phyloP scores from a whole-genome alignment of 2,329 filamentous ascomycete genomes.

The Pseudogymnoascus sp. region DNA sequence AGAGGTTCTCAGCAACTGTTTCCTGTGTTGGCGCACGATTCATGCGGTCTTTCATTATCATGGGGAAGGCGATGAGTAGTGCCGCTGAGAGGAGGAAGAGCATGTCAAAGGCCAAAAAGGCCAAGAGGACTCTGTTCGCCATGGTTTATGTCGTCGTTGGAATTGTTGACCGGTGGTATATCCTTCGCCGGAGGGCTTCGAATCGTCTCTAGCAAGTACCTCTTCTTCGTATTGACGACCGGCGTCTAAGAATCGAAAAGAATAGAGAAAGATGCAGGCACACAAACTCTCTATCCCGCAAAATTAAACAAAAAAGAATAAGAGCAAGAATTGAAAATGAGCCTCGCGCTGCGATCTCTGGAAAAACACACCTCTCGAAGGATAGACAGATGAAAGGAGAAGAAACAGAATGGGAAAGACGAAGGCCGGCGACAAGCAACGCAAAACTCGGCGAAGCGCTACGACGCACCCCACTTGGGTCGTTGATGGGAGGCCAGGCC shows the following conservation, averaged over 20 bases:
- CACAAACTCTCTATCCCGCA: neutral
- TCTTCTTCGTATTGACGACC: neutral
- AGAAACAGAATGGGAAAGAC: neutral
- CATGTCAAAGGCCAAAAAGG: slow-evolving; percentile 44
- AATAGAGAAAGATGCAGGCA: neutral
- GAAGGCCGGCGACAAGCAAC: neutral
- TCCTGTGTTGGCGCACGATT: slow-evolving; percentile 36
- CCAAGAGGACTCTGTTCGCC: slow-evolving; percentile 46
- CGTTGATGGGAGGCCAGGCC: neutral
- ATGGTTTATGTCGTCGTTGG: slow-evolving; percentile 25
- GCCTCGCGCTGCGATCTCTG: slow-evolving; percentile 6
- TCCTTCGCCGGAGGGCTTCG: neutral
- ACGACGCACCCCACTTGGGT: neutral
- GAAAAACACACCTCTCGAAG: neutral
- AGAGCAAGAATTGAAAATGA: neutral
- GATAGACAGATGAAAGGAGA: neutral
- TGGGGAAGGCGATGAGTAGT: slow-evolving; percentile 46
- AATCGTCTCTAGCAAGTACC: neutral
- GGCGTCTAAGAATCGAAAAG: neutral
- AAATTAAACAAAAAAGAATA: slow-evolving; percentile 2
- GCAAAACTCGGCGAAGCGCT: neutral
- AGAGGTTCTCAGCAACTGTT: slow-evolving; percentile 44
- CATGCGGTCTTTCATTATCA: slow-evolving; percentile 40
- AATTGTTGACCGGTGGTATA: neutral
- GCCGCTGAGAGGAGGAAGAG: slow-evolving; percentile 46